Conservation (phyloP, 306 rosid species). For the Fragaria vesca region DNA sequence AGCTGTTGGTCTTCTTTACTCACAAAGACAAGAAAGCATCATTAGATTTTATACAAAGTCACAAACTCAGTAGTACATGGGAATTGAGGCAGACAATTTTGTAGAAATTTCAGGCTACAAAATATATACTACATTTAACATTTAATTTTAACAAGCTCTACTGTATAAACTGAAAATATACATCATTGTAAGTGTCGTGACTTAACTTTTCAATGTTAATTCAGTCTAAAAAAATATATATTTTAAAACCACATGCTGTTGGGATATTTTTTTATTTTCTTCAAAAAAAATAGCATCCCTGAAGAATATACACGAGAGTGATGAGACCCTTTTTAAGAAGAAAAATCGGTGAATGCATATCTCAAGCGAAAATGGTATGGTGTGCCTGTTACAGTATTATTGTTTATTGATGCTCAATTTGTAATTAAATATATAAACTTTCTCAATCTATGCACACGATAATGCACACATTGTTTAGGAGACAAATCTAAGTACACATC, state of each 20-base stretch:
- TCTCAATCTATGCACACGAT: neutral
- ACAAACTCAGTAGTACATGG: constrained; percentile 1
- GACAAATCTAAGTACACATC: neutral
- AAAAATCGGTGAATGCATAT: too few species aligned
- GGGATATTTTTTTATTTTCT: neutral
- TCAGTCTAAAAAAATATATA: neutral
- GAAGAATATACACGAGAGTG: neutral
- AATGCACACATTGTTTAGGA: neutral
- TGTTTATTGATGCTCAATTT: neutral
- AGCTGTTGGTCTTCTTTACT: constrained; percentile 60
- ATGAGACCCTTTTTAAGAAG: neutral
- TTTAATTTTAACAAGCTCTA: neutral
- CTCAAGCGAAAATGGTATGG: too few species aligned
- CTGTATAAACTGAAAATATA: neutral
- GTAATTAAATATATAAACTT: neutral
- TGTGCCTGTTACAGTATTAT: too few species aligned
- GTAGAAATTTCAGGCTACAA: neutral
- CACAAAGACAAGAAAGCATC: constrained; percentile 22
- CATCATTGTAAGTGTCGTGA: neutral
- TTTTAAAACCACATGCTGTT: neutral
- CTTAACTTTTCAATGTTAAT: neutral
- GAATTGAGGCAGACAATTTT: constrained; percentile 8
- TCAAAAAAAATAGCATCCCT: neutral
- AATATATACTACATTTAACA: neutral
- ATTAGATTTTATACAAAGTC: constrained; percentile 19